Conservation (phyloP, 2,329 filamentous ascomycete genomes). For the Fusarium secorum region DNA sequence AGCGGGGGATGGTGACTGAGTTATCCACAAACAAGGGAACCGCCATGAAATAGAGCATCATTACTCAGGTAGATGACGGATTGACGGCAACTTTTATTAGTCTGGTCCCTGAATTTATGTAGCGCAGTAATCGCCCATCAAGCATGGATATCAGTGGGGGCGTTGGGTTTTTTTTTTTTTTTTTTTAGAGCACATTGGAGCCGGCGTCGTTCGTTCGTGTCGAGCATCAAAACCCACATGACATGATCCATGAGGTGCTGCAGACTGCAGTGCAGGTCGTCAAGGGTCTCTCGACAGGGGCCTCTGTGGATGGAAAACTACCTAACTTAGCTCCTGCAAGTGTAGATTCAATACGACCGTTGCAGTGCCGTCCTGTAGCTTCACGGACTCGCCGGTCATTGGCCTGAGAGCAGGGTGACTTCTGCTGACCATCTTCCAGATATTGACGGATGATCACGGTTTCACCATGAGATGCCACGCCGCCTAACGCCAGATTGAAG, state of each 20-base stretch:
- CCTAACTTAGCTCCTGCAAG: not conserved
- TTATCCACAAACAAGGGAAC: constrained; percentile 11
- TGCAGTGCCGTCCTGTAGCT: not conserved
- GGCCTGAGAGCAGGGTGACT: not conserved
- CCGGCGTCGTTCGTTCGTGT: constrained; percentile 28
- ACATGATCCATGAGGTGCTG: constrained; percentile 9
- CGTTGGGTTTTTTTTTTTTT: not conserved
- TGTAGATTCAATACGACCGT: constrained; percentile 22
- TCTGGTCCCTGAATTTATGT: constrained; percentile 26
- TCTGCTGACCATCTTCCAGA: constrained; percentile 9
- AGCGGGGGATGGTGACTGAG: not conserved
- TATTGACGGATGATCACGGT: constrained; percentile 26
- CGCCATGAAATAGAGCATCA: constrained; percentile 1
- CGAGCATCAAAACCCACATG: constrained; percentile 19
- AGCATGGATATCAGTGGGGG: constrained; percentile 20
- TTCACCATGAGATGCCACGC: constrained; percentile 32
- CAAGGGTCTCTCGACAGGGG: constrained; percentile 19
- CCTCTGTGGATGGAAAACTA: constrained; percentile 21
- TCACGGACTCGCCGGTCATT: constrained; percentile 34
- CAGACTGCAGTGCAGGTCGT: not conserved
- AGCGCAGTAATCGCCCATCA: not conserved
- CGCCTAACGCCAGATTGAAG: constrained; percentile 8
- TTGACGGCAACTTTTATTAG: constrained; percentile 10
- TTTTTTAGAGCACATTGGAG: constrained; percentile 10
- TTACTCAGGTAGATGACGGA: not conserved